phyloP scores from a whole-genome alignment of 2,329 filamentous ascomycete species.

The Trichoderma guizhouense region DNA sequence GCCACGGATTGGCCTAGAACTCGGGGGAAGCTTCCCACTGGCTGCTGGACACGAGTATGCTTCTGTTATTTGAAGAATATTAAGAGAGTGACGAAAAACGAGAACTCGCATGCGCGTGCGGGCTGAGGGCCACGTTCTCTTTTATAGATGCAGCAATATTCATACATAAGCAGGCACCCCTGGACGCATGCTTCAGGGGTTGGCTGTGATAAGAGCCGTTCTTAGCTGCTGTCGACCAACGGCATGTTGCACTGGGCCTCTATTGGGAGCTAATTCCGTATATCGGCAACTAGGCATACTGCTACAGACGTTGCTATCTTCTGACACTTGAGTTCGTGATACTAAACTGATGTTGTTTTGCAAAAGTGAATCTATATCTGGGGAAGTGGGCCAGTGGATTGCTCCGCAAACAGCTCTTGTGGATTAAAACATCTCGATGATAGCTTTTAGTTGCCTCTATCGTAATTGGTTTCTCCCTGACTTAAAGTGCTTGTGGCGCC shows the following conservation, averaged over 20 bases:
- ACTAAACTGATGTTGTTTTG: not conserved
- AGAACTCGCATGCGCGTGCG: not conserved
- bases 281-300: not conserved
- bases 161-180: not conserved
- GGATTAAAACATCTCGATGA: not conserved
- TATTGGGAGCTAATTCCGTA: not conserved
- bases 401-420: not conserved
- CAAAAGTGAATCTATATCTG: not conserved
- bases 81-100: not conserved
- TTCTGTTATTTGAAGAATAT: not conserved
- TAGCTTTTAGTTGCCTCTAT: not conserved
- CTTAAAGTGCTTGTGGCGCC: not conserved
- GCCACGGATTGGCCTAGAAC: not conserved
- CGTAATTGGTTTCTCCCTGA: not conserved
- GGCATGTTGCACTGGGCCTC: not conserved
- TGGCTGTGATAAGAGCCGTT: not conserved
- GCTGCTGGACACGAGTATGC: not conserved
- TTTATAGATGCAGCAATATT: not conserved
- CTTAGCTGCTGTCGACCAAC: not conserved
- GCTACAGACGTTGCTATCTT: not conserved
- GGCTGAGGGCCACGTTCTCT: not conserved
- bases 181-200: not conserved
- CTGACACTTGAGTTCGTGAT: not conserved
- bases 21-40: not conserved
- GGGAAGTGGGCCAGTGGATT: constrained; percentile 1